Evolutionary conservation across 352 stramenopile genomes (phyloP), one percentile per base, ranked within the genome.

Genomic region (Phytophthora chlamydospora): DNA sequence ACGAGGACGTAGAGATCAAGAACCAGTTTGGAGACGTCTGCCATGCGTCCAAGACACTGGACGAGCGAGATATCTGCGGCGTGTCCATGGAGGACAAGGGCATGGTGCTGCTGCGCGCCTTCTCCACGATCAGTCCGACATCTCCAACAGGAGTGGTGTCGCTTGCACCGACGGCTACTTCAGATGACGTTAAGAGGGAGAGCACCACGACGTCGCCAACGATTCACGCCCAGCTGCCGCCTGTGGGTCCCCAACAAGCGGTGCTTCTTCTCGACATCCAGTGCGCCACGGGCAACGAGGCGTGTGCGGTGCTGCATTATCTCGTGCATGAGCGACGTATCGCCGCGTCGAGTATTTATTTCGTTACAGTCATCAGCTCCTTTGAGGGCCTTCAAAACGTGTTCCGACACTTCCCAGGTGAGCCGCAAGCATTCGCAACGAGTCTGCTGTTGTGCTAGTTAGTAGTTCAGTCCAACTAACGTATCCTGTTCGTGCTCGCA

Each of bases 281-380:
- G 31, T 90, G 80, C 39, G 52, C 63, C 2, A 90, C 76, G 14
- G 80, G 80, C 14, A 58, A 68, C 5, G 57, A 72, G 14, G 72
- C 73, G 10, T 78, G 68, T 12, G 58, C 66, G 14, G 78, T 63
- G 2, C 39, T 90, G n/a, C 35, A 72, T 17, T 64, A 82, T 39
- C 75, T 90, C 8, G 55, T 84, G 4, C 44, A 53, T 8, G 48
- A 71, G 6, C 56, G 29, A 8, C 53, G 63, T 19, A 54, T 88
- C 11, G 38, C 43, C 5, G 55, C 68, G 7, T 60, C 57, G 6
- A 69, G 31, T 62, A 86, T 90, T 68, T 88, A 86, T 70, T 80
- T 85, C 43, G 70, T 82, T 44, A 75, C 75, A 2, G 45, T 89
- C 17, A 76, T 82, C 35, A 81, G 65, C 48, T 73, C 76, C 1